Evolutionary conservation across 495 filamentous ascomycete genomes (phyloP), one percentile per base, ranked within the genome.

Genomic region (Margaritispora aquatica): DNA sequence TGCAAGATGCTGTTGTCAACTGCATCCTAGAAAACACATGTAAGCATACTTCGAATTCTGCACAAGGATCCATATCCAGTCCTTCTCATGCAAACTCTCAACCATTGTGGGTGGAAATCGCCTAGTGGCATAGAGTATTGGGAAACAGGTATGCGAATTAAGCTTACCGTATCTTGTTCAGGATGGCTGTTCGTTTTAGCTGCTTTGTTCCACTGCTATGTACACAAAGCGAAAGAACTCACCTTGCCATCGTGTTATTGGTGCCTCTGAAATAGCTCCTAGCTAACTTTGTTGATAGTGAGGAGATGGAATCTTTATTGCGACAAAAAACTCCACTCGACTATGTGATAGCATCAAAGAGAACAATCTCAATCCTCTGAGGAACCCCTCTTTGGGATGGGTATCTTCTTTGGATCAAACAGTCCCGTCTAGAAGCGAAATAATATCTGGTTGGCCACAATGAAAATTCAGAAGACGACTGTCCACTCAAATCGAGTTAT

Each of bases 1-100:
- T 86, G 77, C 62, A 81, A 76, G 67, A 82, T 85, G 57, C 71
- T 71, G 50, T 77, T 41, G 31, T 54, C 52, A 23, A 54, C 29
- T 31, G 52, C 29, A 22, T 19, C 15, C 52, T 54, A 38, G 21
- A 19, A 44, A n/a, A n/a, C 19, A 7, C 15, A 3, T 44, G 38
- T 44, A 3, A 44, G 17, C 19, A n/a, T n/a, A 44, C 3, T n/a
- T n/a, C 7, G 19, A 44, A 2, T 17, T 15, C 19, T 17, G 17
- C 19, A 15, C 4, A 44, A 17, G 15, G 38, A 2, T n/a, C 3
- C 7, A n/a, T n/a, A n/a, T n/a, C n/a, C n/a, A n/a, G n/a, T n/a
- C 17, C 15, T 44, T 44, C 10, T n/a, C 19, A 3, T n/a, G 7
- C 15, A 8, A 44, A 44, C 15, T 3, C 38, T 44, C 38, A 3